phyloP scores from a whole-genome alignment of 768 basidiomycete species.

The Thelephora aurantiotincta region DNA sequence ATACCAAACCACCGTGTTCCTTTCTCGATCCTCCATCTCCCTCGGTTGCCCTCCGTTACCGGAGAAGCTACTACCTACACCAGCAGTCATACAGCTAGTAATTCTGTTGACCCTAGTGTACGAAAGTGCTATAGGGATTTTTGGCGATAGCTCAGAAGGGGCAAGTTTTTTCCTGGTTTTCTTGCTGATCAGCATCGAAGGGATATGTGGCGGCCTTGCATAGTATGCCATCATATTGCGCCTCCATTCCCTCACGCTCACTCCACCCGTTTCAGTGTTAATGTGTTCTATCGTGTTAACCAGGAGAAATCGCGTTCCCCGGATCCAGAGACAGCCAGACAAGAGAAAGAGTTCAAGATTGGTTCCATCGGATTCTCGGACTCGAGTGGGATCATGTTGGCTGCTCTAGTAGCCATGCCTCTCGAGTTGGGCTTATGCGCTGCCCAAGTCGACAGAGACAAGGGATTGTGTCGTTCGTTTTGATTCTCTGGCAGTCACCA shows the following conservation, averaged over 20 bases:
- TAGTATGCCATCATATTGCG: slow-evolving; percentile 44
- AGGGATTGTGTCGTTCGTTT: slow-evolving; percentile 35
- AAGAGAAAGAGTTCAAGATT: slow-evolving; percentile 82
- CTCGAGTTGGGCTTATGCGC: slow-evolving; percentile 68
- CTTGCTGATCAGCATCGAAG: slow-evolving; percentile 72
- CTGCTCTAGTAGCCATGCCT: slow-evolving; percentile 54
- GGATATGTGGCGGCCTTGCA: slow-evolving; percentile 83
- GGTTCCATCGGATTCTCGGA: slow-evolving; percentile 83
- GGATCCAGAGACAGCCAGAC: slow-evolving; percentile 45
- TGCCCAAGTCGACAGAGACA: slow-evolving; percentile 56
- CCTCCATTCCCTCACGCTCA: slow-evolving; percentile 8
- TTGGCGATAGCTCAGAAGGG: slow-evolving; percentile 27
- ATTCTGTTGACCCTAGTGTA: slow-evolving; percentile 49
- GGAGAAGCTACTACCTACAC: slow-evolving; percentile 48
- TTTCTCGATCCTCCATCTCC: slow-evolving; percentile 86
- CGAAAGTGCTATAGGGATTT: slow-evolving; percentile 59
- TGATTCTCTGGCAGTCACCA: no score
- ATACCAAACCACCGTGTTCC: slow-evolving; percentile 83
- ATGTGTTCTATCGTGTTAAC: slow-evolving; percentile 74
- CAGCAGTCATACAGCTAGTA: slow-evolving; percentile 57
- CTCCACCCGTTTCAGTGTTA: slow-evolving; percentile 34
- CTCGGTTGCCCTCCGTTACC: slow-evolving; percentile 75
- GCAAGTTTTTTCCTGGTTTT: slow-evolving; percentile 53
- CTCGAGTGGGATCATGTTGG: slow-evolving; percentile 52
- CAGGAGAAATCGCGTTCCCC: slow-evolving; percentile 46